Percentiles rank a stretch among this genome's conserved stretches.
Conservation (phyloP, 2,329 filamentous ascomycete species). For the Tolypocladium amazonense region DNA sequence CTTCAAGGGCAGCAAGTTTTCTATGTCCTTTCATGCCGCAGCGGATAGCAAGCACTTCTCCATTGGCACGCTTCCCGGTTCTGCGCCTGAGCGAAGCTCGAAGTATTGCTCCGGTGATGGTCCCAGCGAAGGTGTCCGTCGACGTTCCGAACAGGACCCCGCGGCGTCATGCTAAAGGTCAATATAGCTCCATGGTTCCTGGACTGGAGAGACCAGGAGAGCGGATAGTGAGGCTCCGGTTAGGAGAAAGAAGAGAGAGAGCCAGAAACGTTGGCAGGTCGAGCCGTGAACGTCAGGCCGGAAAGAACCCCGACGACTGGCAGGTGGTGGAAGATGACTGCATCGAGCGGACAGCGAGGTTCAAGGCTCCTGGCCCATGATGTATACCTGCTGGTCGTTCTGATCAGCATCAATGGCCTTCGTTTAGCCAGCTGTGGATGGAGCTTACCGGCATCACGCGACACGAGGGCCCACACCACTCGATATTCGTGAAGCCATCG, state of each 20-base stretch:
- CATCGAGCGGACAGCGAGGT: not conserved
- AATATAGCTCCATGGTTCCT: too few relatives aligned
- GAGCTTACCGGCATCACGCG: not conserved
- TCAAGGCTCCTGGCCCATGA: not conserved
- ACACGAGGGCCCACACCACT: not conserved
- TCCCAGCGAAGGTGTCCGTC: not conserved
- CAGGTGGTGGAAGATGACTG: not conserved
- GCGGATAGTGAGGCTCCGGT: not conserved
- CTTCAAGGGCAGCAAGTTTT: not conserved
- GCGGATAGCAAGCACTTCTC: not conserved
- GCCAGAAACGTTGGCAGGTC: not conserved
- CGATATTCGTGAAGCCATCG: not conserved
- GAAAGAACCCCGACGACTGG: not conserved
- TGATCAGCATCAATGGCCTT: not conserved
- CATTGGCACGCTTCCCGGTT: not conserved
- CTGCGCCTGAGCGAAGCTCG: not conserved
- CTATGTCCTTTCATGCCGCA: not conserved
- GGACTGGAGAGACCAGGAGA: not conserved
- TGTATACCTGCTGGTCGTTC: not conserved
- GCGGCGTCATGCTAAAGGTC: not conserved
- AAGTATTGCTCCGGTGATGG: not conserved
- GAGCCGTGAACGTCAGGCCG: not conserved
- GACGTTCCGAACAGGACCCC: not conserved
- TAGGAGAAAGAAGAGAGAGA: not conserved
- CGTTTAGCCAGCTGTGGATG: not conserved